These are phyloP conservation scores for Klebsormidium nitens DNA, from an alignment of 139 green algal genomes.

Conservation along the genomic window DNA sequence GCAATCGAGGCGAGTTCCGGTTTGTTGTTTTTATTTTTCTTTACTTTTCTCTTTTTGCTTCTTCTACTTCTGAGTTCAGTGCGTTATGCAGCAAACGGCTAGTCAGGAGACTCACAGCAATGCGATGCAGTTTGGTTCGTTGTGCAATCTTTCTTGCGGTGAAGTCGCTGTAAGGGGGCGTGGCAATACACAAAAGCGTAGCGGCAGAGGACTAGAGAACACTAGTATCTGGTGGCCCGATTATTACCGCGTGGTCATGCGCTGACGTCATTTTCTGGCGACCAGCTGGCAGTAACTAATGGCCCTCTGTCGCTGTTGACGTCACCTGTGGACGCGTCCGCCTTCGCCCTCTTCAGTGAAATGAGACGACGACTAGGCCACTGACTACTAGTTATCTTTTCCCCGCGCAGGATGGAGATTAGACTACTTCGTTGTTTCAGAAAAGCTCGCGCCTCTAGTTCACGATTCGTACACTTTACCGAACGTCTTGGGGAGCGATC, in stretches of 20 bases:
- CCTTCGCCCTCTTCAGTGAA: not conserved
- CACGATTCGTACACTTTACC: slow-evolving; percentile 45
- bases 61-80: slow-evolving; percentile 7
- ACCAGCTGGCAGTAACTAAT: not conserved
- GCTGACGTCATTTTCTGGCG: not conserved
- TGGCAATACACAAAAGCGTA: too few species aligned
- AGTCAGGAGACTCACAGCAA: too few species aligned
- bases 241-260: not conserved
- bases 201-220: too few species aligned
- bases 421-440: slow-evolving; percentile 46
- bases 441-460: slow-evolving; percentile 4
- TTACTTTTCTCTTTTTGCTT: too few species aligned
- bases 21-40: too few species aligned
- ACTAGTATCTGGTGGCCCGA: too few species aligned
- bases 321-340: not conserved
- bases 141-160: too few species aligned
- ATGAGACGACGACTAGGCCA: not conserved
- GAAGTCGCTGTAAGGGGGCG: too few species aligned
- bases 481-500: slow-evolving; percentile 36
- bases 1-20: slow-evolving; percentile 29
- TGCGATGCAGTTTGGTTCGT: too few species aligned
- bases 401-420: slow-evolving; percentile 41
- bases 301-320: not conserved
- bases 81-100: not conserved
- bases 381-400: not conserved